Evolutionary conservation across 805 yeast species (phyloP), one percentile per base, ranked within the genome.

Genomic region (Martiniozyma abietophila): DNA sequence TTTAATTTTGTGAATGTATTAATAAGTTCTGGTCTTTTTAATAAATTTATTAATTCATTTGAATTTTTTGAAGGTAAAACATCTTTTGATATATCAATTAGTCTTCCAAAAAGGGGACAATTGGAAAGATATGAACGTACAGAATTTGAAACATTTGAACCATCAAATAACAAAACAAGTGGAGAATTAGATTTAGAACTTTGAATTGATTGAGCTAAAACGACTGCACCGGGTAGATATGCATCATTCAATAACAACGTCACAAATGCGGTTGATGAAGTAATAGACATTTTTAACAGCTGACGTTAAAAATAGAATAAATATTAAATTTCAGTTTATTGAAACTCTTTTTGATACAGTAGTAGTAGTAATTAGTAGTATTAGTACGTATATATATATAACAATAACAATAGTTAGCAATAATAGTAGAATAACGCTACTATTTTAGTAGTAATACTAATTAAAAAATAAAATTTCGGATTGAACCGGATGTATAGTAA

Each of bases 1-100:
- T 65, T 60, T 21, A 79, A 53, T 48, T 79, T 79, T 20, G 80
- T 68, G 43, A 68, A 61, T 4, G 76, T 64, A 17, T 35, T 42
- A 16, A 39, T 39, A 31, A 59, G 43, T 20, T 59, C 63, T 9
- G 49, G 41, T 31, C 64, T 44, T n/a, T 49, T 37, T 25, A 54
- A 42, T n/a, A 54, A 33, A 6, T 35, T 12, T 7, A 31, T 28
- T 18, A 55, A 44, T 20, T 42, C 45, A 14, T 31, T 33, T 7
- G 35, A 36, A 16, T 50, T 45, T 24, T 43, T 47, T 1, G 53
- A 38, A 11, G 24, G 16, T 8, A 53, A 27, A 6, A 56, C 31
- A 18, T 43, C 36, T 18, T 31, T 39, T 31, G 50, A 56, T 9
- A 57, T 38, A 25, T 49, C 37, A 12, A 53, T 40, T 9, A 44